Evolutionary conservation across 305 asterid genomes (phyloP).

Genomic region (Galium porrigens): DNA sequence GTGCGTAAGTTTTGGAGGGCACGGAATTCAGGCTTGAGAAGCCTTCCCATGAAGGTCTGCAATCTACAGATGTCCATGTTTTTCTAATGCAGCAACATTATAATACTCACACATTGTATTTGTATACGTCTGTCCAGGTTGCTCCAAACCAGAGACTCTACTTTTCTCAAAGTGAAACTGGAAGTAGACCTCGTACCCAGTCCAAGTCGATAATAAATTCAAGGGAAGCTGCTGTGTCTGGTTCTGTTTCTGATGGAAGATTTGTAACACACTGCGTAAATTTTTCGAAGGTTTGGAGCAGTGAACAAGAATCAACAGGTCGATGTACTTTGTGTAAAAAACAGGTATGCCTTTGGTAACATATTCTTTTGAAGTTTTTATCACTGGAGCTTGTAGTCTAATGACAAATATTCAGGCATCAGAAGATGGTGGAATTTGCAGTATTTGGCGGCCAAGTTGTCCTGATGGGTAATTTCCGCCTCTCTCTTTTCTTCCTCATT

Average conservation of each 20-base stretch:
- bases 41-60: constrained; percentile 35
- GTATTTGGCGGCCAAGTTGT: constrained; percentile 92
- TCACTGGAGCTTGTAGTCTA: constrained; percentile 13
- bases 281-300: constrained; percentile 82
- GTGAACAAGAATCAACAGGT: constrained; percentile 68
- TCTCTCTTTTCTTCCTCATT: constrained; percentile 1
- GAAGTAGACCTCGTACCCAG: constrained; percentile 30
- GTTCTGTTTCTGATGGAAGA: constrained; percentile 40
- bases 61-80: neutral
- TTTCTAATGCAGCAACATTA: neutral
- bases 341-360: constrained; percentile 30
- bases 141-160: constrained; percentile 39
- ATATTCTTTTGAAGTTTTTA: constrained; percentile 8
- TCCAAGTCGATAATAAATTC: constrained; percentile 40
- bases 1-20: constrained; percentile 69
- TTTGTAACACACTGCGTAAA: constrained; percentile 51
- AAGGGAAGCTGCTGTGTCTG: constrained; percentile 36
- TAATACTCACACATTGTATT: neutral
- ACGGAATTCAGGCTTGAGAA: constrained; percentile 29
- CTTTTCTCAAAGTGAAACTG: constrained; percentile 30
- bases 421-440: constrained; percentile 48
- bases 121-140: constrained; percentile 24
- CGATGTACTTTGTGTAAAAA: constrained; percentile 72
- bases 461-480: constrained; percentile 53
- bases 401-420: constrained; percentile 29